These are phyloP conservation scores for Zygotorulaspora florentina DNA, from an alignment of 805 yeast genomes.

Conservation along the genomic window DNA sequence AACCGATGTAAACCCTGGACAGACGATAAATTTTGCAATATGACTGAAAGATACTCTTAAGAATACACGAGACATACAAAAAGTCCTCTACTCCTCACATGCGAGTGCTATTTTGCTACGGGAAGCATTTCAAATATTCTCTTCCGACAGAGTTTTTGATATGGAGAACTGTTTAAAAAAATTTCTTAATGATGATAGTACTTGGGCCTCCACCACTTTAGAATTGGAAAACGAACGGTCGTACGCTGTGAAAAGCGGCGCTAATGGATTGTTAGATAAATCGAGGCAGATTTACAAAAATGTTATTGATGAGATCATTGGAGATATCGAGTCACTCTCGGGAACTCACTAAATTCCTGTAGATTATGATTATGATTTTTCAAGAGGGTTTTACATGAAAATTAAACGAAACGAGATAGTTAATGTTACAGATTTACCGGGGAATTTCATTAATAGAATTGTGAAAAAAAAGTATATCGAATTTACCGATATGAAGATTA, in stretches of 20 bases:
- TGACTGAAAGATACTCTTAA: slow-evolving; percentile 38
- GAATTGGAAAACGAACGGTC: slow-evolving; percentile 43
- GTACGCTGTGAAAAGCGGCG: slow-evolving; percentile 43
- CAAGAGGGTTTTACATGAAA: slow-evolving; percentile 39
- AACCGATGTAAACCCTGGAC: slow-evolving; percentile 28
- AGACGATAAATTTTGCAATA: slow-evolving; percentile 41
- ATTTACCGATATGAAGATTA: slow-evolving; percentile 39
- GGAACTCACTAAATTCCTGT: slow-evolving; percentile 25
- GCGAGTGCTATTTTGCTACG: slow-evolving; percentile 20
- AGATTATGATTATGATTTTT: slow-evolving; percentile 35
- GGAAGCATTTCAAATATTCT: slow-evolving; percentile 33
- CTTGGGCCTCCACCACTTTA: slow-evolving; percentile 39
- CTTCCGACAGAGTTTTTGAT: slow-evolving; percentile 21
- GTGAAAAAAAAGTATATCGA: slow-evolving; percentile 35
- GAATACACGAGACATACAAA: slow-evolving; percentile 17
- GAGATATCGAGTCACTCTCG: slow-evolving; percentile 25
- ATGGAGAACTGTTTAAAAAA: slow-evolving; percentile 30
- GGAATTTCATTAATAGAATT: slow-evolving; percentile 34
- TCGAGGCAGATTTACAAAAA: slow-evolving; percentile 41
- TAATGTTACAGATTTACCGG: slow-evolving; percentile 27
- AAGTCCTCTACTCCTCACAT: slow-evolving; percentile 11
- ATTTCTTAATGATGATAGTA: slow-evolving; percentile 41
- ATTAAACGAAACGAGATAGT: slow-evolving; percentile 22
- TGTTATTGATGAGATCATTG: slow-evolving; percentile 37
- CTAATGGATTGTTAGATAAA: slow-evolving; percentile 44